Percentiles rank a stretch among this genome's conserved stretches.
Evolutionary conservation across 352 stramenopile genomes (phyloP).

Genomic region (Globisporangium abappressorium): DNA sequence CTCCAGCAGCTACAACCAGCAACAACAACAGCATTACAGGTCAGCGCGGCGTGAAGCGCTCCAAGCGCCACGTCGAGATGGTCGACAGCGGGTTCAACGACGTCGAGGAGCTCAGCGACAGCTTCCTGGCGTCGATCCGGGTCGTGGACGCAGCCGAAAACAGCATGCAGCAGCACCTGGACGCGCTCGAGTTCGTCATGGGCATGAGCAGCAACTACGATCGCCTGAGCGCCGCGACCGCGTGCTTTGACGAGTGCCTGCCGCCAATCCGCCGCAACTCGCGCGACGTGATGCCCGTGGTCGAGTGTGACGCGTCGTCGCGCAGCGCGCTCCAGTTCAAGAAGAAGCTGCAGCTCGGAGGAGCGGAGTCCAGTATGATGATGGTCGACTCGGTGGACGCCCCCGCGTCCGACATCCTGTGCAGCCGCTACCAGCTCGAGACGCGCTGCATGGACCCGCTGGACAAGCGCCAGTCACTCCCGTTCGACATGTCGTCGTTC

Average conservation of each 20-base stretch:
- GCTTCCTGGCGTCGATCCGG: constrained; percentile 5
- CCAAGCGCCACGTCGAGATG: constrained; percentile 13
- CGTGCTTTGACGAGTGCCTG: constrained; percentile 12
- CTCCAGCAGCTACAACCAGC: not conserved
- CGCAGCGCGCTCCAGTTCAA: constrained; percentile 18
- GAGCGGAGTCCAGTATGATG: not conserved
- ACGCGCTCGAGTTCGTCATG: constrained; percentile 13
- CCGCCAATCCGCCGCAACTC: constrained; percentile 19
- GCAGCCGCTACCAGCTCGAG: constrained; percentile 13
- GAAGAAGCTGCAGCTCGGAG: constrained; percentile 17
- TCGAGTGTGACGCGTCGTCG: constrained; percentile 13
- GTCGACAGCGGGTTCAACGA: constrained; percentile 12
- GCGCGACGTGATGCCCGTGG: constrained; percentile 7
- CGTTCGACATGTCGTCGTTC: constrained; percentile 20
- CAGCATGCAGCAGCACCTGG: not conserved
- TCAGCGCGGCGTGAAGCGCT: constrained; percentile 16
- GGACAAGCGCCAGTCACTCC: constrained; percentile 6
- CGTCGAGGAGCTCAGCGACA: constrained; percentile 13
- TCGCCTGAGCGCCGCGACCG: constrained; percentile 3
- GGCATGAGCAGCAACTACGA: constrained; percentile 12
- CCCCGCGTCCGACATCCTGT: constrained; percentile 3
- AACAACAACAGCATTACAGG: constrained; percentile 2
- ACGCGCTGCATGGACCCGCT: constrained; percentile 15
- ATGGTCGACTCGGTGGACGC: constrained; percentile 5
- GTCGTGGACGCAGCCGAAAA: not conserved